Conservation (phyloP, 2,329 filamentous ascomycete genomes). For the Fusarium clavum region DNA sequence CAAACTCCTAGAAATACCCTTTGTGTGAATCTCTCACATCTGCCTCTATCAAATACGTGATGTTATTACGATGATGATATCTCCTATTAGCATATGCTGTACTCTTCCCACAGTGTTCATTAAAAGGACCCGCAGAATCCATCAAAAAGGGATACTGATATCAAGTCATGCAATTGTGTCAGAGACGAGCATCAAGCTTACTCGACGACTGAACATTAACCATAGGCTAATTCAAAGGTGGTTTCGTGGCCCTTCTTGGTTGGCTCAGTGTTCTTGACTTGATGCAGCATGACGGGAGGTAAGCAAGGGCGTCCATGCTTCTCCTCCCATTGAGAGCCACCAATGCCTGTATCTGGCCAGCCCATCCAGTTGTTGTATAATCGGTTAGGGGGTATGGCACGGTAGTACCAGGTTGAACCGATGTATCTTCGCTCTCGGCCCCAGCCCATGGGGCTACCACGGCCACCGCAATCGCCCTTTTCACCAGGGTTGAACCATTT, state of each 20-base stretch:
- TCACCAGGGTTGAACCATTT: slow-evolving; percentile 71
- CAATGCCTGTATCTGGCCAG: slow-evolving; percentile 65
- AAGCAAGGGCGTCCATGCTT: slow-evolving; percentile 67
- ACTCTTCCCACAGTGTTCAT: slow-evolving; percentile 2
- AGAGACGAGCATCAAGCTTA: background rate
- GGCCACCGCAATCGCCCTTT: slow-evolving; percentile 64
- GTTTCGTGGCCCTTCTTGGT: slow-evolving; percentile 59
- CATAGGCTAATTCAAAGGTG: slow-evolving; percentile 54
- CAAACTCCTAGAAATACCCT: slow-evolving; percentile 45
- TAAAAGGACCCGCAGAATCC: slow-evolving; percentile 14
- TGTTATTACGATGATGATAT: slow-evolving; percentile 37
- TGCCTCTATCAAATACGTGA: slow-evolving; percentile 27
- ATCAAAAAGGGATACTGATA: slow-evolving; percentile 15
- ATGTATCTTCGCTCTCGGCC: slow-evolving; percentile 67
- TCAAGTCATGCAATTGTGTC: slow-evolving; percentile 11
- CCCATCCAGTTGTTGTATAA: slow-evolving; percentile 74
- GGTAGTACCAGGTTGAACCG: slow-evolving; percentile 72
- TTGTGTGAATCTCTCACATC: slow-evolving; percentile 40
- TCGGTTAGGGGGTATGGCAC: slow-evolving; percentile 66
- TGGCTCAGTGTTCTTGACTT: slow-evolving; percentile 67
- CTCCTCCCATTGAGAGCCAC: slow-evolving; percentile 67
- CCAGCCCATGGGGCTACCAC: slow-evolving; percentile 69
- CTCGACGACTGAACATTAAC: slow-evolving; percentile 43
- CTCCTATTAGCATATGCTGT: slow-evolving; percentile 37
- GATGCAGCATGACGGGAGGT: slow-evolving; percentile 69